Evolutionary conservation across 164 flowering plant genomes (phyloP), one percentile per base, ranked within the genome.

Genomic region (Platanus orientalis): DNA sequence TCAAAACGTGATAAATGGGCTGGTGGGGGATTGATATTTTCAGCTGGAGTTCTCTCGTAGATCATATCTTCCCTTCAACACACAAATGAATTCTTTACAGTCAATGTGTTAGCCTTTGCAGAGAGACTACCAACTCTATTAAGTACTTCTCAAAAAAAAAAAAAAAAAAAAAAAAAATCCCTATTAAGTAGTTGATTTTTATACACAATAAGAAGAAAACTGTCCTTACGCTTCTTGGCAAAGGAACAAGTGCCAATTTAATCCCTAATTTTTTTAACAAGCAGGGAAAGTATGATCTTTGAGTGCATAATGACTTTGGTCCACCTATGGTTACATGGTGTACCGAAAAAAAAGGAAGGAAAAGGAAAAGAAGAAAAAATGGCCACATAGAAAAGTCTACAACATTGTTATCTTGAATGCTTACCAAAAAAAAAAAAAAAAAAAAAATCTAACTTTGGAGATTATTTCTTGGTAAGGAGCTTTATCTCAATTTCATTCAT

Each of bases 11-110:
- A 95, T 32, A 95, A 71, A 63, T 92, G 86, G 3, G 99, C 99
- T 26, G 99, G 98, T 69, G 99, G 99, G 58, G 90, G 98, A 79
- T 95, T 95, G 60, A 95, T 92, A 68, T 95, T 95, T 78, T 95
- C 99, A 19, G 99, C 98, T 60, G 99, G 99, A 63, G 97, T 87
- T 81, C 99, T 82, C 20, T n/a, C 99, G 73, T 62, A 90, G 74
- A 69, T 95, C 97, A 78, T 95, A 95, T 84, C 99, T 80, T 66
- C 99, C 99, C 99, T 97, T 95, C 62, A 80, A 50, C 50, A 67
- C 67, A 19, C n/a, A 58, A 58, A 10, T 42, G n/a, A 24, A 14
- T 59, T 19, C 34, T 24, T 47, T 25, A 36, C 36, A n/a, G n/a
- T n/a, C n/a, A n/a, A n/a, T n/a, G n/a, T n/a, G 67, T 59, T 47